Percentiles rank a stretch among this genome's conserved stretches.
These are phyloP conservation scores for Laburnicola sp. DNA, from an alignment of 2,329 filamentous ascomycete species.

Conservation along the genomic window DNA sequence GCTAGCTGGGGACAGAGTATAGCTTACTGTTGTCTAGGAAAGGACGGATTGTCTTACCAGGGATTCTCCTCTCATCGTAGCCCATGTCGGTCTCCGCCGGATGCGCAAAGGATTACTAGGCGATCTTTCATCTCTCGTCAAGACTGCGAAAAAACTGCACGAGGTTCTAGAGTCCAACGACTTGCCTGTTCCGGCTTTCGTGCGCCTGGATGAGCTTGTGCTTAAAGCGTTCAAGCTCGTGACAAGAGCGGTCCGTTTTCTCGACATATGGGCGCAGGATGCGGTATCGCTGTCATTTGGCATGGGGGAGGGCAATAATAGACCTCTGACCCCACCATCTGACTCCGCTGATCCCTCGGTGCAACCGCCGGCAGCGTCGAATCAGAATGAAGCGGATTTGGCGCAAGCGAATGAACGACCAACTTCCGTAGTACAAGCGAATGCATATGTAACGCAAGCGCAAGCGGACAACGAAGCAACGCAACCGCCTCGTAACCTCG, in stretches of 20 bases:
- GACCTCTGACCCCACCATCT: constrained; percentile 46
- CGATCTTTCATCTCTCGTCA: constrained; percentile 86
- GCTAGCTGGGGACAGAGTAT: not conserved
- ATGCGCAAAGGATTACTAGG: constrained; percentile 86
- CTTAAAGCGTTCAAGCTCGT: constrained; percentile 92
- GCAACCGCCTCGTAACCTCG: constrained; percentile 37
- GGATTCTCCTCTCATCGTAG: constrained; percentile 74
- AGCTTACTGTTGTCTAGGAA: constrained; percentile 61
- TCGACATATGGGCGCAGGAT: constrained; percentile 75
- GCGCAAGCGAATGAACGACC: constrained; percentile 52
- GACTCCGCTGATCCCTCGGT: constrained; percentile 39
- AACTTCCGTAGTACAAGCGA: constrained; percentile 40
- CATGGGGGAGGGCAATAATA: constrained; percentile 36
- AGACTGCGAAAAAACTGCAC: constrained; percentile 82
- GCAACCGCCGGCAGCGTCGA: constrained; percentile 31
- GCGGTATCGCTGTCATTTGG: constrained; percentile 56
- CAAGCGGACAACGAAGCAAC: constrained; percentile 31
- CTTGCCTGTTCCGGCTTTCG: constrained; percentile 59
- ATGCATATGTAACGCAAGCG: constrained; percentile 29
- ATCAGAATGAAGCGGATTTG: constrained; percentile 26
- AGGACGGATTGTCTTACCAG: constrained; percentile 83
- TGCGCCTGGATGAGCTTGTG: constrained; percentile 88
- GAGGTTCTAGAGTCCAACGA: constrained; percentile 61
- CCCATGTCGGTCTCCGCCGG: constrained; percentile 74
- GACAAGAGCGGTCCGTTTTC: constrained; percentile 84